A percentile compares a stretch with the other conserved stretches of the same genome.
Evolutionary conservation across 2,329 filamentous ascomycete species (phyloP).

Genomic region (Cercospora citrullina): DNA sequence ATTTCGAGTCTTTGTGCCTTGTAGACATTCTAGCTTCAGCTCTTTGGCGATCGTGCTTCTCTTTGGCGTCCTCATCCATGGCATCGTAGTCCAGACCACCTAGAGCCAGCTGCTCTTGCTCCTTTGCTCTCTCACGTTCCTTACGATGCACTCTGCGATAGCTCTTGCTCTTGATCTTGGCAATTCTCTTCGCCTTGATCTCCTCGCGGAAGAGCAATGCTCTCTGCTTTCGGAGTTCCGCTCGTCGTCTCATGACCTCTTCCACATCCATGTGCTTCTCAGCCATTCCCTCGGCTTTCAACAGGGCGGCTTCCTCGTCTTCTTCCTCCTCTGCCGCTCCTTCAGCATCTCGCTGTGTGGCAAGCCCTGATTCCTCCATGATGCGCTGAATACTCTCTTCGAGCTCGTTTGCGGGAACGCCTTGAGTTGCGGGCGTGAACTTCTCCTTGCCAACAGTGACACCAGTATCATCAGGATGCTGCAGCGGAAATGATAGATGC

Average conservation of each 20-base stretch:
- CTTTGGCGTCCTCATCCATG: conserved; percentile 62
- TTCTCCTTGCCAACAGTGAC: conserved; percentile 62
- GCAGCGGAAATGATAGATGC: conserved; percentile 82
- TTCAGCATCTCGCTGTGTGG: conserved; percentile 47
- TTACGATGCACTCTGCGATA: conserved; percentile 91
- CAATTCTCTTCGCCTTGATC: conserved; percentile 84
- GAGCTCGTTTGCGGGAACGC: conserved; percentile 73
- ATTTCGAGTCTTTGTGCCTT: conserved; percentile 84
- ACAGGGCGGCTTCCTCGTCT: conserved; percentile 61
- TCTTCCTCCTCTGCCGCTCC: conserved; percentile 54
- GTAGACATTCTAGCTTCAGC: conserved; percentile 84
- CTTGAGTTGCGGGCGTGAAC: conserved; percentile 58
- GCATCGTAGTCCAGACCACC: conserved; percentile 61
- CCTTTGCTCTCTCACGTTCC: conserved; percentile 62
- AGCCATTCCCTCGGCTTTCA: conserved; percentile 68
- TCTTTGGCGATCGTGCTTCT: conserved; percentile 68
- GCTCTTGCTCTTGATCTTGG: conserved; percentile 98
- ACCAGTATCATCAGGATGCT: conserved; percentile 63
- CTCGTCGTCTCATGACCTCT: conserved; percentile 70
- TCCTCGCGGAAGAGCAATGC: conserved; percentile 88
- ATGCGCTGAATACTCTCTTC: conserved; percentile 85
- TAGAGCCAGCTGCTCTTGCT: conserved; percentile 57
- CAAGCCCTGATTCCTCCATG: conserved; percentile 81
- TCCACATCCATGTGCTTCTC: conserved; percentile 71
- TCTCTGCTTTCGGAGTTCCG: conserved; percentile 74